Evolutionary conservation across 805 yeast genomes (phyloP).

Genomic region (Saccharomycopsis sp.): DNA sequence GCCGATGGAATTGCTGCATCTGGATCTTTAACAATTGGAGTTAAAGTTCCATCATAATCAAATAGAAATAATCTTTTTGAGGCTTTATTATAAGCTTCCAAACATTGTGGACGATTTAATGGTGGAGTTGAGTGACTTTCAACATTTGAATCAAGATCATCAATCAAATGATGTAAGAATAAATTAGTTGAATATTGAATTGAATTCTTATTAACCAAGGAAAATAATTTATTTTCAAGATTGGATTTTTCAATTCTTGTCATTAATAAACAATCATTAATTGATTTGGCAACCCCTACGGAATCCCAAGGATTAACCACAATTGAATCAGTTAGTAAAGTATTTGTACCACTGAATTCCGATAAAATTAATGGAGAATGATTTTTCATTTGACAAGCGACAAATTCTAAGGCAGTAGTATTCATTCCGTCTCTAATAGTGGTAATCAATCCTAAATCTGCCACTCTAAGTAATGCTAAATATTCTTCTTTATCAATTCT

Average conservation of each 20-base stretch:
- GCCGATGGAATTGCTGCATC: conserved; percentile 96
- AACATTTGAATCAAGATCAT: conserved; percentile 29
- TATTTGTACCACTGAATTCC: conserved; percentile 86
- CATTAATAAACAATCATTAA: conserved; percentile 58
- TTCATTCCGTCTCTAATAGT: conserved; percentile 94
- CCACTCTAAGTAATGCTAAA: conserved; percentile 75
- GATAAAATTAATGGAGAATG: conserved; percentile 74
- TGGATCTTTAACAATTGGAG: conserved; percentile 94
- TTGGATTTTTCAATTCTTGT: conserved; percentile 32
- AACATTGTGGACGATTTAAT: conserved; percentile 58
- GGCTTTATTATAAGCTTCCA: conserved; percentile 49
- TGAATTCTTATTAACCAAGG: conserved; percentile 57
- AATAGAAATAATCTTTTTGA: conserved; percentile 70
- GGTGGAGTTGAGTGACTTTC: conserved; percentile 59
- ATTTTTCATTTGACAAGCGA: conserved; percentile 67
- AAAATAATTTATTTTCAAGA: conserved; percentile 45
- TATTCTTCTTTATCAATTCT: conserved; percentile 83
- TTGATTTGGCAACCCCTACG: conserved; percentile 80
- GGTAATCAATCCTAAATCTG: conserved; percentile 83
- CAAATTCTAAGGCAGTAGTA: conserved; percentile 88
- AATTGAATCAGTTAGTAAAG: conserved; percentile 60
- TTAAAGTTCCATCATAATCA: conserved; percentile 95
- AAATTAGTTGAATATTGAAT: conserved; percentile 72
- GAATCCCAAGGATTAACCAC: conserved; percentile 97
- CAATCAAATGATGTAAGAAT: conserved; percentile 42